phyloP scores from a whole-genome alignment of 805 yeast genomes.

The Candida bentonensis region DNA sequence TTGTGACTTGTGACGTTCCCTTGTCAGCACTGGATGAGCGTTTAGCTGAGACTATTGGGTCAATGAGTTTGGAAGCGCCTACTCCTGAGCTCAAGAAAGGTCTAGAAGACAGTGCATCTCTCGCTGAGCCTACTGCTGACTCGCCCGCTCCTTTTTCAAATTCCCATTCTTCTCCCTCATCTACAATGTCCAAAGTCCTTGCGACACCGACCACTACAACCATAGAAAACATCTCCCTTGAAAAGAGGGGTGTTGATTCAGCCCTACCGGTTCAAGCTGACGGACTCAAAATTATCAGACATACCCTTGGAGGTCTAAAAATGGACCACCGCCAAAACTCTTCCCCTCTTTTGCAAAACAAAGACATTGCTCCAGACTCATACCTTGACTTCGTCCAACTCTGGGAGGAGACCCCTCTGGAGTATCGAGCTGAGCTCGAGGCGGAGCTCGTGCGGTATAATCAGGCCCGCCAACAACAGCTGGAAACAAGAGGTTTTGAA shows the following conservation, averaged over 20 bases:
- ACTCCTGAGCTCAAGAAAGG: neutral
- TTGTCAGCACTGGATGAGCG: conserved; percentile 16
- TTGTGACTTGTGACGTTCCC: conserved; percentile 21
- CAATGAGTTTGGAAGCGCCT: conserved; percentile 2
- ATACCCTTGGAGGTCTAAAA: conserved; percentile 44
- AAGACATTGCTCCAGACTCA: conserved; percentile 22
- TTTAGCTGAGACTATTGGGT: conserved; percentile 7
- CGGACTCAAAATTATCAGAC: conserved; percentile 68
- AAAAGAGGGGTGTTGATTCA: conserved; percentile 38
- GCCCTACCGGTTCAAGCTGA: conserved; percentile 59
- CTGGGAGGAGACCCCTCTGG: conserved; percentile 37
- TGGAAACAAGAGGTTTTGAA: conserved; percentile 69
- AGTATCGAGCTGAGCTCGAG: conserved; percentile 38
- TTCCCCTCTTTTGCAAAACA: conserved; percentile 22
- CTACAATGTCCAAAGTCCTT: conserved; percentile 1
- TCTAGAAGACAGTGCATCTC: neutral
- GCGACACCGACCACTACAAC: conserved; percentile 2
- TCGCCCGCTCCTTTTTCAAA: neutral
- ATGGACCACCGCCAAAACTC: conserved; percentile 18
- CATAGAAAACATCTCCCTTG: conserved; percentile 21
- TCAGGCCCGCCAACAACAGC: conserved; percentile 54
- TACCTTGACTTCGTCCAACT: conserved; percentile 53
- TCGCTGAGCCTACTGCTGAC: neutral
- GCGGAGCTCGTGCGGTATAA: conserved; percentile 55
- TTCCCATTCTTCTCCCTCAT: neutral